Evolutionary conservation across 208 protist species (phyloP).

Genomic region (Leishmania aethiopica): DNA sequence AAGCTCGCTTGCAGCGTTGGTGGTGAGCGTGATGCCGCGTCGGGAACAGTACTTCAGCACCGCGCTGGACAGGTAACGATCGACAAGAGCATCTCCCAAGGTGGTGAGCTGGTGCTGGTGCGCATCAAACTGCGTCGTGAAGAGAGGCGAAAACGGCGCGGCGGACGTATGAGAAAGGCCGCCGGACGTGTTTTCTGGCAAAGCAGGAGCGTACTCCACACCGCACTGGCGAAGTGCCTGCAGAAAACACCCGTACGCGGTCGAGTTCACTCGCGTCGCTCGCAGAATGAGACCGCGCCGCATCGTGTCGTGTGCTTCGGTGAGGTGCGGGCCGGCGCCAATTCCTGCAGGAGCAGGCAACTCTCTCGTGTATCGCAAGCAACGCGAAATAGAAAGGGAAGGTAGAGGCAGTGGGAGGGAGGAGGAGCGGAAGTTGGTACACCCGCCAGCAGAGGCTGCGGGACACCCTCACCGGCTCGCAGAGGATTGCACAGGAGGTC

Average conservation of each 20-base stretch:
- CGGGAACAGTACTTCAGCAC: constrained; percentile 52
- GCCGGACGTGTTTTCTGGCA: constrained; percentile 15
- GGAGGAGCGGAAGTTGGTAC: not conserved
- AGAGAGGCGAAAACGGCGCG: constrained; percentile 46
- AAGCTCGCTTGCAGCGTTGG: constrained; percentile 57
- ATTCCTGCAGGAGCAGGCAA: not conserved
- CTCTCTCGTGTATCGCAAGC: not conserved
- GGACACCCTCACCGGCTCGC: not conserved
- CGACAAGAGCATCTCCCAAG: constrained; percentile 70
- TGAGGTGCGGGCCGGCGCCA: not conserved
- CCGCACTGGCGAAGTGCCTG: constrained; percentile 25
- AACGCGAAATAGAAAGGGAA: constrained; percentile 16
- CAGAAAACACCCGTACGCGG: constrained; percentile 26
- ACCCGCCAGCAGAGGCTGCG: no score
- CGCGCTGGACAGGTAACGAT: constrained; percentile 61
- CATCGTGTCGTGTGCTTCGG: not conserved
- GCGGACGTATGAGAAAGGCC: constrained; percentile 11
- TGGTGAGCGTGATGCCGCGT: constrained; percentile 51
- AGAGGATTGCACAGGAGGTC: not conserved
- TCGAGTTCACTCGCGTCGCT: not conserved
- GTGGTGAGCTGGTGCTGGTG: constrained; percentile 78
- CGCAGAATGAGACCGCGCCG: not conserved
- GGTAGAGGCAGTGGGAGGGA: not conserved
- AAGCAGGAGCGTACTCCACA: constrained; percentile 10
- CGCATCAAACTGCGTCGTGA: constrained; percentile 63